Base-by-base conservation (phyloP, 495 filamentous ascomycete genomes). In the Xylaria castorea region DNA sequence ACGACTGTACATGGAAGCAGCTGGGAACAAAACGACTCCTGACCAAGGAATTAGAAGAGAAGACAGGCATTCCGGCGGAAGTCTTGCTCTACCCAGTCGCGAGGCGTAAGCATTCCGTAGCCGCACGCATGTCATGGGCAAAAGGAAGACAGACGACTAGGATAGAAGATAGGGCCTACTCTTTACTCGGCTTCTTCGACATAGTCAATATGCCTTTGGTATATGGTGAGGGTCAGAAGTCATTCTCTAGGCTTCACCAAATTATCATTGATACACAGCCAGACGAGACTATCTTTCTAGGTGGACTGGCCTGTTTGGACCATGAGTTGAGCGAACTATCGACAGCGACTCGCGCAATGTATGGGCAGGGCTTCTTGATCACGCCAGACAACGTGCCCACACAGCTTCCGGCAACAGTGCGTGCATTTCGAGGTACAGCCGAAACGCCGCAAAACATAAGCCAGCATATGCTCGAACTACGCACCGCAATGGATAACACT, bases 11-110 rank as follows among this genome's bases (percentile, higher is more conserved):
- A 30, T 80, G 75, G 80, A 69, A 68, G 14, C 14, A 63, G 5
- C 72, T 77, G 16, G 73, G 79, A 16, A 73, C 69, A 1, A 82
- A 77, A 51, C 20, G 36, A 44, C 22, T 27, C 16, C 32, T 79
- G 2, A 34, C 30, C 12, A 50, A 38, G 12, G 16, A 57, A 5
- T 50, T 80, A 20, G 72, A 72, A 3, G 22, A 20, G 0, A 71
- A 61, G 12, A 78, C 77, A 57, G 58, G 73, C 25, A 81, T 81
- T 32, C 67, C 67, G 14, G 72, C 71, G 22, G 48, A 50, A 18
- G 58, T 64, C 48, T 14, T 42, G 1, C 57, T 53, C 16, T 32
- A 64, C 12, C 16, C 66, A 27, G 25, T 20, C 14, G 16, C 12
- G 1, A 61, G 46, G 3, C 36, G 16, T 6, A 32, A 62, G 14